Percentiles rank a stretch among this genome's conserved stretches.
Conservation (phyloP, 179 eudicot species). For the Patellifolia procumbens region DNA sequence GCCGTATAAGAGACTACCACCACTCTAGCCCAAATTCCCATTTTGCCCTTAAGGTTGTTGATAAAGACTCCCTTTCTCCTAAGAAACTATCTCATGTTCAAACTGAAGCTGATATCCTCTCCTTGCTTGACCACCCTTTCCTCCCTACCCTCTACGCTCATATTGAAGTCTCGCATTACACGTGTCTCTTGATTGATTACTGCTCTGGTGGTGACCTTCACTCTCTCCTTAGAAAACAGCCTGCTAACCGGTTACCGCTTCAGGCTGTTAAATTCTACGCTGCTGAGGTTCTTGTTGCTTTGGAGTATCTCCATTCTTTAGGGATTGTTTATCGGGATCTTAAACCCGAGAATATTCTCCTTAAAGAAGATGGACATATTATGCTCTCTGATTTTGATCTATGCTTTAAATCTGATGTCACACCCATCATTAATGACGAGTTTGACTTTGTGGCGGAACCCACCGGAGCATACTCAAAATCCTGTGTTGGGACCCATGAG, state of each 20-base stretch:
- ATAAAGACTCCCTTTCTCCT: conserved; percentile 56
- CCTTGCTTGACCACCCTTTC: conserved; percentile 80
- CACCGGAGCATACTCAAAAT: conserved; percentile 64
- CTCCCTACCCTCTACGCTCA: conserved; percentile 90
- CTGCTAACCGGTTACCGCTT: conserved; percentile 52
- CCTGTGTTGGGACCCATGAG: conserved; percentile 96
- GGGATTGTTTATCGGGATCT: conserved; percentile 84
- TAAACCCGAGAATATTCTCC: conserved; percentile 75
- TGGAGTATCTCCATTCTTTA: conserved; percentile 69
- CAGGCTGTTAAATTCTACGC: conserved; percentile 71
- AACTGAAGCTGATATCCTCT: conserved; percentile 65
- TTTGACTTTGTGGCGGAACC: conserved; percentile 87
- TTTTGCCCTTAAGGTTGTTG: conserved; percentile 87
- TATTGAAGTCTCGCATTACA: conserved; percentile 79
- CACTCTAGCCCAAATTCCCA: conserved; percentile 39
- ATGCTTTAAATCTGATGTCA: conserved; percentile 61
- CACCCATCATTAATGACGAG: conserved; percentile 49
- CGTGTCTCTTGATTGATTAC: conserved; percentile 79
- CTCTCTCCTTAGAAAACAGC: conserved; percentile 64
- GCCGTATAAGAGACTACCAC: conserved; percentile 71
- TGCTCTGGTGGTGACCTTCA: conserved; percentile 88
- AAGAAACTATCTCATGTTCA: conserved; percentile 66
- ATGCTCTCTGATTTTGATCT: conserved; percentile 88
- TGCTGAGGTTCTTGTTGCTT: conserved; percentile 68
- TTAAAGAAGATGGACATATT: conserved; percentile 75